Evolutionary conservation across 2,329 filamentous ascomycete genomes (phyloP).

Genomic region (Microcyclospora tardicrescens): DNA sequence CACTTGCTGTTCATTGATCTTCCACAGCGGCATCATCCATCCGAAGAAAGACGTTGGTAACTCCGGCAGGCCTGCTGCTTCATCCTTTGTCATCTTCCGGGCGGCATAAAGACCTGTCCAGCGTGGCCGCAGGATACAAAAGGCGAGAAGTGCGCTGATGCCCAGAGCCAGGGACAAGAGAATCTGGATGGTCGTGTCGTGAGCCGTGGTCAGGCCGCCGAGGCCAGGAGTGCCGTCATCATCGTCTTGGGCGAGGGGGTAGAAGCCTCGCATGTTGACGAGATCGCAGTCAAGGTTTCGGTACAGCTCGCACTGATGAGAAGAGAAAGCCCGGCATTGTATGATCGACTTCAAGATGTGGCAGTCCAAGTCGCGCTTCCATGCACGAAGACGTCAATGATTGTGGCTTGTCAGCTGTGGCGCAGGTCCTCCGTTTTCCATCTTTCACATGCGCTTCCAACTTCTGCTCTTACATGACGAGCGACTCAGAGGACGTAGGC

Average conservation of each 20-base stretch:
- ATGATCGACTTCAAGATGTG: too few relatives aligned
- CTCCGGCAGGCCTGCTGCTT: constrained; percentile 55
- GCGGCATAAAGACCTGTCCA: constrained; percentile 88
- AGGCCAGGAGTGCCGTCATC: constrained; percentile 13
- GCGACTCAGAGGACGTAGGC: too few relatives aligned
- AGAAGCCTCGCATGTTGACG: too few relatives aligned
- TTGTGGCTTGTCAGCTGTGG: too few relatives aligned
- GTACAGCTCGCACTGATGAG: too few relatives aligned
- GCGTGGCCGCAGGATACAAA: constrained; percentile 74
- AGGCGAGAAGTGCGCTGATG: constrained; percentile 56
- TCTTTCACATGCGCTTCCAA: too few relatives aligned
- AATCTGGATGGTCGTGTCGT: constrained; percentile 48
- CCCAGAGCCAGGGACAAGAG: constrained; percentile 60
- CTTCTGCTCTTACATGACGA: too few relatives aligned
- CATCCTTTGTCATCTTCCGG: constrained; percentile 60
- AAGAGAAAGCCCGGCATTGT: too few relatives aligned
- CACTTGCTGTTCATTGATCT: constrained; percentile 77
- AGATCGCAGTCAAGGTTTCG: too few relatives aligned
- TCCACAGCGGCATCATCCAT: constrained; percentile 81
- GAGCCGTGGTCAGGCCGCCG: constrained; percentile 25
- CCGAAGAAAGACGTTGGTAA: constrained; percentile 78
- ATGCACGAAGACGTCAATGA: too few relatives aligned
- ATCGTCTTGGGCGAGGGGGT: constrained; percentile 5
- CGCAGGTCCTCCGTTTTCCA: too few relatives aligned
- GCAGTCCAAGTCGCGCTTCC: too few relatives aligned